Evolutionary conservation across 192 early-diverging fungal species (phyloP), one percentile per base, ranked within the genome.

Genomic region (Podila verticillata): DNA sequence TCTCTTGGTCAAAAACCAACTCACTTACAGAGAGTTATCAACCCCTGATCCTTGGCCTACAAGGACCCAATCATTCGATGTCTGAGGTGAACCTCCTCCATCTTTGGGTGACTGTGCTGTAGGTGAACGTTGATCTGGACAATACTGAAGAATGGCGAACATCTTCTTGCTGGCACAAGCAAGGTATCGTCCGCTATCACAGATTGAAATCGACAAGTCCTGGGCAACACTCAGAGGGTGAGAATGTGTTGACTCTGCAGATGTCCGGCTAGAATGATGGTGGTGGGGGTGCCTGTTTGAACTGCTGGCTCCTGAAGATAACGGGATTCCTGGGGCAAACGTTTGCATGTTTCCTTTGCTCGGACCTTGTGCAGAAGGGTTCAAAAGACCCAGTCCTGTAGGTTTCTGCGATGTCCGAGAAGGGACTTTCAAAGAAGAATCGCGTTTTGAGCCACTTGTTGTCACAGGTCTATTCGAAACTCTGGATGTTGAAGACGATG

Each of bases 41-140:
- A 84, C 69, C 24, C 86, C 84, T 5, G 84, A 83, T 56, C 87
- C 87, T 73, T 88, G 87, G 17, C 87, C 84, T 5, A 84, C 56
- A 5, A 80, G 39, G 8, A 80, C 70, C 77, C 77, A 80, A 31
- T 80, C 77, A 22, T 65, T 44, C 1, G 22, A 19, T 5, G 3
- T 36, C 13, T 22, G 20, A 31, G 57, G 58, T n/a, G 54, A 72
- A 13, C 63, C 36, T 10, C 28, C 24, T 13, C 48, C 61, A 22
- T 48, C n/a, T 3, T 4, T 22, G 26, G 63, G 64, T 34, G 60
- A 63, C 7, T n/a, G 66, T 6, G 64, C 30, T n/a, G 8, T 57
- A 30, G 49, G 22, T 24, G 65, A 36, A 0, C 28, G 57, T 54
- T 54, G 51, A n/a, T 54, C 17, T 30, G 70, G 26, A 24, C 57